Evolutionary conservation across 441 rosid genomes (phyloP).

Genomic region (Gossypium trilobum): DNA sequence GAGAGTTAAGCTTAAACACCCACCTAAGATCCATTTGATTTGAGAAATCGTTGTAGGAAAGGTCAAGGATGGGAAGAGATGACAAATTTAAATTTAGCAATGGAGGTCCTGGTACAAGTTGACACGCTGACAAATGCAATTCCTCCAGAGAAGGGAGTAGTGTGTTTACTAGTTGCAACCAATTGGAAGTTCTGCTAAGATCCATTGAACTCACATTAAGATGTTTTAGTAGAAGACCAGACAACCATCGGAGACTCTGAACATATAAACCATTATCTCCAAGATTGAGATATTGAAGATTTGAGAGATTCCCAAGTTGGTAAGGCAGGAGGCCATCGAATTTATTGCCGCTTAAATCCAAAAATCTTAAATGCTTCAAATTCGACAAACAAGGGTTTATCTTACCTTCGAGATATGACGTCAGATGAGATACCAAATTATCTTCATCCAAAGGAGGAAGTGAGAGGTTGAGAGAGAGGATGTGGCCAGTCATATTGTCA

Average conservation of each 20-base stretch:
- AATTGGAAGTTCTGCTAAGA: not conserved
- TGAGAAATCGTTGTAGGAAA: not conserved
- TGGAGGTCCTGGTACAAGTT: not conserved
- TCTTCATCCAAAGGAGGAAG: not conserved
- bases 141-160: not conserved
- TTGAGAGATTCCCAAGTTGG: constrained; percentile 16
- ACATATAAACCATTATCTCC: not conserved
- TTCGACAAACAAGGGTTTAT: constrained; percentile 6
- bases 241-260: constrained; percentile 10
- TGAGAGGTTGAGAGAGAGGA: constrained; percentile 2
- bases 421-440: not conserved
- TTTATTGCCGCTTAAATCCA: not conserved
- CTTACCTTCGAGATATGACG: not conserved
- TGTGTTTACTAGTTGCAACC: not conserved
- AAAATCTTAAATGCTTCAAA: not conserved
- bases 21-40: not conserved
- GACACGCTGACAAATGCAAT: not conserved
- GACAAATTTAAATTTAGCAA: not conserved
- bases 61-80: constrained; percentile 9
- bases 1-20: not conserved
- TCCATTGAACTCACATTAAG: not conserved
- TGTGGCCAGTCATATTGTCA: constrained; percentile 11
- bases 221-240: constrained; percentile 4
- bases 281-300: not conserved
- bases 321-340: constrained; percentile 5